phyloP scores from a whole-genome alignment of 768 basidiomycete genomes.

The Mycena rosella region DNA sequence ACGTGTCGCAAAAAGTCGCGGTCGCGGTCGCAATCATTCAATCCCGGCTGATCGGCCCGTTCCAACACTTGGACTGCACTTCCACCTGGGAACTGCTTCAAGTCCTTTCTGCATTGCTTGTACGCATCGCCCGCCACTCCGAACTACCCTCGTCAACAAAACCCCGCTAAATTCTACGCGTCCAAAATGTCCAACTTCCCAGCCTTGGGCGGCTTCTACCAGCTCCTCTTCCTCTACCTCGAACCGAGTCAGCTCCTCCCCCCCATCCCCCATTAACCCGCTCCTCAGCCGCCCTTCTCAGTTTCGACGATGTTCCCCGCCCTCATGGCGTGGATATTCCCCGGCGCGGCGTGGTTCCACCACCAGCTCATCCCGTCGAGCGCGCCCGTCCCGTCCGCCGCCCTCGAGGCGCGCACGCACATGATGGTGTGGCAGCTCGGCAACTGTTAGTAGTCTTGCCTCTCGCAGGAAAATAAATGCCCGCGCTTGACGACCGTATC shows the following conservation, averaged over 20 bases:
- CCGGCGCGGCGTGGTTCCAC: constrained; percentile 77
- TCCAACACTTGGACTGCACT: too few species aligned
- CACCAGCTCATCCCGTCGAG: constrained; percentile 69
- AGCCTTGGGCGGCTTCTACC: constrained; percentile 71
- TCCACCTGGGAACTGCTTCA: too few species aligned
- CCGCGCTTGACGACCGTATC: neutral
- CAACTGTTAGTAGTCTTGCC: constrained; percentile 64
- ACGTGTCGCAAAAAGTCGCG: constrained; percentile 20
- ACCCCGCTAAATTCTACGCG: too few species aligned
- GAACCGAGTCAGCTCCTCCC: constrained; percentile 64
- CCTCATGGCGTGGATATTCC: constrained; percentile 62
- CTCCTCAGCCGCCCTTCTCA: neutral
- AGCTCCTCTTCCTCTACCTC: constrained; percentile 70
- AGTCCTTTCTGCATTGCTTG: too few species aligned
- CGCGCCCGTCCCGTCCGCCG: constrained; percentile 44
- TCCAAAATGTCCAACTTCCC: constrained; percentile 45
- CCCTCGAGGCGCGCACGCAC: constrained; percentile 62
- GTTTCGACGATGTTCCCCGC: constrained; percentile 54
- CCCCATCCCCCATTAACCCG: neutral
- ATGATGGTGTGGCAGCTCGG: constrained; percentile 79
- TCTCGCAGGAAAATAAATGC: neutral
- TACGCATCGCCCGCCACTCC: neutral
- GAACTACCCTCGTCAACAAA: too few species aligned
- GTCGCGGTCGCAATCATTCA: neutral
- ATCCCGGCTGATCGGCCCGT: too few species aligned